phyloP scores from a whole-genome alignment of 495 filamentous ascomycete genomes.

The Lepidopterella palustris region DNA sequence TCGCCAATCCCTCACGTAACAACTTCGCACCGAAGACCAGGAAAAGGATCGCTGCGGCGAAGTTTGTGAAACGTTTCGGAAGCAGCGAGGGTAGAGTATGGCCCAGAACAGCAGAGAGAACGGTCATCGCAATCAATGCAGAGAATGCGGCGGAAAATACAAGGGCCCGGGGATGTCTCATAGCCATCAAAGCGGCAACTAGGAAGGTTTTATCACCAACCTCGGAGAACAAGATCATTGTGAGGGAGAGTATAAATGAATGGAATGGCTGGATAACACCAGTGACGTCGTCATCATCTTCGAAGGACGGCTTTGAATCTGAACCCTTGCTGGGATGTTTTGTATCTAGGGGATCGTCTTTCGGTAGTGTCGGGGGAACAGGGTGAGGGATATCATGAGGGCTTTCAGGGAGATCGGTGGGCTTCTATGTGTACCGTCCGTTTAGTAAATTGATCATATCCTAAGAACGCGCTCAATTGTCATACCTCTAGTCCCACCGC shows the following conservation, averaged over 20 bases:
- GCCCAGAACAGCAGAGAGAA: constrained; percentile 92
- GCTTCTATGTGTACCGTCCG: constrained; percentile 54
- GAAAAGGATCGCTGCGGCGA: constrained; percentile 78
- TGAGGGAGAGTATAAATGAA: constrained; percentile 84
- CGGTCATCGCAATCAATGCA: constrained; percentile 87
- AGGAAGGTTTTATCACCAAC: constrained; percentile 98
- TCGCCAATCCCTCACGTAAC: constrained; percentile 79
- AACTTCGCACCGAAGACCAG: constrained; percentile 81
- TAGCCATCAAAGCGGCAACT: constrained; percentile 95
- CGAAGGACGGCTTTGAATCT: constrained; percentile 28
- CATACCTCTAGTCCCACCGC: constrained; percentile 64
- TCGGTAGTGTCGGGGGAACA: constrained; percentile 48
- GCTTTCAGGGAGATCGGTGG: constrained; percentile 69
- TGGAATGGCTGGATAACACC: constrained; percentile 78
- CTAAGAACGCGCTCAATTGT: background rate
- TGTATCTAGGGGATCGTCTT: constrained; percentile 56
- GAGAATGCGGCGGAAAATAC: constrained; percentile 93
- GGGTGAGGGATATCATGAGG: constrained; percentile 73
- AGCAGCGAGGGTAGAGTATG: constrained; percentile 90
- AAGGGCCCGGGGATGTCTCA: constrained; percentile 89
- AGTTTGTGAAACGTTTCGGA: constrained; percentile 79
- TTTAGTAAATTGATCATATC: constrained; percentile 15
- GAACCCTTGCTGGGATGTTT: constrained; percentile 40
- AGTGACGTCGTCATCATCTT: constrained; percentile 42
- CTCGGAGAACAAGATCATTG: constrained; percentile 97